Evolutionary conservation across 768 basidiomycete genomes (phyloP).

Genomic region (Naganishia vishniacii): DNA sequence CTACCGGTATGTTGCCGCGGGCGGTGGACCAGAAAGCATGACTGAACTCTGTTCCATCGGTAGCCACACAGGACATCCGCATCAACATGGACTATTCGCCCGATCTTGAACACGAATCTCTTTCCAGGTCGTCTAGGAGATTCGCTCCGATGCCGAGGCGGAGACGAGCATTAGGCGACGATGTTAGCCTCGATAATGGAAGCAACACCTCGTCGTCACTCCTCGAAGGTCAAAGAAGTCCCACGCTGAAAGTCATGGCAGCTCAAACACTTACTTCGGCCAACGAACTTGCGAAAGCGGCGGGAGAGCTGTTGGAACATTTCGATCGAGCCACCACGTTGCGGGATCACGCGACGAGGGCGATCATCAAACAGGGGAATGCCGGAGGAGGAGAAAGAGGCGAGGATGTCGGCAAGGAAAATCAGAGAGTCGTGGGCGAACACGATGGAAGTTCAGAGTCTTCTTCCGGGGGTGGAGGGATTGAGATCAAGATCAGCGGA

Average conservation of each 20-base stretch:
- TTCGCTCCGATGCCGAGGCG: neutral
- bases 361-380: no score
- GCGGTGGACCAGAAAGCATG: neutral
- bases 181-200: neutral
- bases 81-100: conserved; percentile 4
- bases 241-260: neutral
- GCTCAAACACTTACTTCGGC: neutral
- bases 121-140: neutral
- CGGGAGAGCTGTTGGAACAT: conserved; percentile 21
- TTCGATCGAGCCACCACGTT: conserved; percentile 14
- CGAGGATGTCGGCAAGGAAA: neutral
- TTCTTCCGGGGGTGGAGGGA: neutral
- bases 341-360: neutral
- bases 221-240: neutral
- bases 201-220: no score
- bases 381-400: neutral
- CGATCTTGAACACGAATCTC: conserved; percentile 4
- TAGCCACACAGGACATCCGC: neutral
- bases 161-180: neutral
- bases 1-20: neutral
- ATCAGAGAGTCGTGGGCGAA: neutral
- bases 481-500: conserved; percentile 16
- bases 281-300: conserved; percentile 12
- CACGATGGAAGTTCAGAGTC: neutral
- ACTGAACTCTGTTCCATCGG: neutral